phyloP scores from a whole-genome alignment of 2,329 filamentous ascomycete genomes.

The Thermothelomyces thermophilus region DNA sequence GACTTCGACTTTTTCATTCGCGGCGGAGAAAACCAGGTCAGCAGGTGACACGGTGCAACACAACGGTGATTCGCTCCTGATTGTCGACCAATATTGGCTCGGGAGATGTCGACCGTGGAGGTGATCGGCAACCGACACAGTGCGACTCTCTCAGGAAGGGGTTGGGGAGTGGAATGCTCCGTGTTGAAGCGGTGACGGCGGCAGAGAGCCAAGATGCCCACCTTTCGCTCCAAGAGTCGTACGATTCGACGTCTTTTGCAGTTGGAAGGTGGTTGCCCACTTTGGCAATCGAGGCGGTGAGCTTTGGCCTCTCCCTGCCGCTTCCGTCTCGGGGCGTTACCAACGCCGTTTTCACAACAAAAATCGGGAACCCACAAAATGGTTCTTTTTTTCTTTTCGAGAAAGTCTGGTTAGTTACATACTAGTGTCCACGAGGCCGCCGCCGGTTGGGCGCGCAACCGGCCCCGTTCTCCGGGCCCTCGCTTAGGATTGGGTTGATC shows the following conservation, averaged over 20 bases:
- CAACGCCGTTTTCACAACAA: too few relatives aligned
- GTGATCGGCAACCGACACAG: slow-evolving; percentile 9
- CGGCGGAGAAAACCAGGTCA: slow-evolving; percentile 3
- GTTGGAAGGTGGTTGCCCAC: too few relatives aligned
- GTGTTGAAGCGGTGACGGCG: neutral
- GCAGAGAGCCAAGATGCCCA: neutral
- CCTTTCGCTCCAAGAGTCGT: neutral
- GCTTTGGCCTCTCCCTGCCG: neutral
- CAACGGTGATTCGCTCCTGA: slow-evolving; percentile 9
- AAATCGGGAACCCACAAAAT: too few relatives aligned
- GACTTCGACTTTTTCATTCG: neutral
- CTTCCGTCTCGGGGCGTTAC: neutral
- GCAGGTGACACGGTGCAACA: slow-evolving; percentile 15
- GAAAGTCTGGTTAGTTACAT: too few relatives aligned
- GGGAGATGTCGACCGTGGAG: slow-evolving; percentile 6
- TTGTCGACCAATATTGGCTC: slow-evolving; percentile 4
- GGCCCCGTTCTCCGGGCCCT: neutral
- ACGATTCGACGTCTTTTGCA: too few relatives aligned
- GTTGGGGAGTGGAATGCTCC: too few relatives aligned
- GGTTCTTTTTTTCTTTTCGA: neutral
- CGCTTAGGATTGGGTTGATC: neutral
- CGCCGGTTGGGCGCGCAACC: slow-evolving; percentile 2
- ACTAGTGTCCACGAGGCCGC: neutral
- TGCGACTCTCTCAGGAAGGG: slow-evolving; percentile 4
- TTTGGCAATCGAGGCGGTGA: neutral